Conservation (phyloP, 2,329 filamentous ascomycete species). For the Hysterium pulicare region DNA sequence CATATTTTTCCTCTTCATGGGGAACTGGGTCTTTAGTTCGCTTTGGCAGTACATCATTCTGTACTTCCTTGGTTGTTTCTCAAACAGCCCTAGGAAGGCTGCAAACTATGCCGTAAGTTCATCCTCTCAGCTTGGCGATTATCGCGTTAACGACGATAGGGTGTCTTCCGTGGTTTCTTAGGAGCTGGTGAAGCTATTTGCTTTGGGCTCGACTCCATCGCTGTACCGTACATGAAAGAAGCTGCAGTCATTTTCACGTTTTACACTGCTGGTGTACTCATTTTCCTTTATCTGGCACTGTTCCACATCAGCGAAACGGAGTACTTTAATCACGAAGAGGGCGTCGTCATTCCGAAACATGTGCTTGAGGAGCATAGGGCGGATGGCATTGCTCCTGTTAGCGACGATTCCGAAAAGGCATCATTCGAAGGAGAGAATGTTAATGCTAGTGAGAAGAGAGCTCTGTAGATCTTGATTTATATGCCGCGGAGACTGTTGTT, state of each 20-base stretch:
- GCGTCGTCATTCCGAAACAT: conserved; percentile 24
- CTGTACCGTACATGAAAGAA: conserved; percentile 21
- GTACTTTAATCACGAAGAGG: conserved; percentile 22
- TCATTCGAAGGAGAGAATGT: conserved; percentile 2
- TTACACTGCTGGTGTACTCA: conserved; percentile 11
- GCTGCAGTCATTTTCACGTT: conserved; percentile 19
- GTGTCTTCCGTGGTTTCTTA: conserved; percentile 25
- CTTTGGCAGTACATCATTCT: conserved; percentile 29
- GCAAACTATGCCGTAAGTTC: conserved; percentile 1
- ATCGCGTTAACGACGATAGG: conserved; percentile 8
- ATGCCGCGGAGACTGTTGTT: no score
- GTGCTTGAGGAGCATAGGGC: conserved; percentile 15
- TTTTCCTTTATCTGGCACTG: conserved; percentile 6
- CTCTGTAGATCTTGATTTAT: no score
- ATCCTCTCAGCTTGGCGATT: neutral
- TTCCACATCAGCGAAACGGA: conserved; percentile 24
- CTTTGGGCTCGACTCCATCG: conserved; percentile 24
- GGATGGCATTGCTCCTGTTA: neutral
- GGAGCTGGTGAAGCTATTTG: conserved; percentile 27
- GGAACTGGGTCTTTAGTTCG: conserved; percentile 17
- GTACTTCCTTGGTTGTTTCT: conserved; percentile 27
- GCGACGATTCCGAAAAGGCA: conserved; percentile 1
- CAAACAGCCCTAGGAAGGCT: conserved; percentile 16
- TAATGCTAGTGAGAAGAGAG: neutral
- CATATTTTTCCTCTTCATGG: conserved; percentile 21